A percentile compares a stretch with the other conserved stretches of the same genome.
These are phyloP conservation scores for Stenocarpella maydis DNA, from an alignment of 2,329 filamentous ascomycete species.

Conservation along the genomic window DNA sequence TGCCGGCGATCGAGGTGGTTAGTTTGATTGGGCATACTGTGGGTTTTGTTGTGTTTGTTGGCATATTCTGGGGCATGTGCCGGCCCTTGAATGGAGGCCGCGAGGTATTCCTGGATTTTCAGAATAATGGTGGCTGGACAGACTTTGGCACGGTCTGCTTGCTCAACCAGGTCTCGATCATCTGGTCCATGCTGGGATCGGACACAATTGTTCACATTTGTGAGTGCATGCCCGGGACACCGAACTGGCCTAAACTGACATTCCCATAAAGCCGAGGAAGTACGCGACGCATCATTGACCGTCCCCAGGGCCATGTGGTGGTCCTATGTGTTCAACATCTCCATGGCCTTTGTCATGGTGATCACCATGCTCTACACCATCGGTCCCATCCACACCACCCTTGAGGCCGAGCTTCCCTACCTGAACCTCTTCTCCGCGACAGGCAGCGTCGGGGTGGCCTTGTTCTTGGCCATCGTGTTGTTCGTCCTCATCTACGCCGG, in stretches of 20 bases:
- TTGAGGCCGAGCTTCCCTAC: conserved; percentile 32
- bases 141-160: conserved; percentile 28
- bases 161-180: conserved; percentile 30
- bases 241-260: background rate
- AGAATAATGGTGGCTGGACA: conserved; percentile 32
- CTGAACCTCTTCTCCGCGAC: conserved; percentile 32
- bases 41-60: conserved; percentile 29
- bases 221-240: background rate
- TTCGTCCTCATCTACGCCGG: conserved; percentile 30
- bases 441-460: conserved; percentile 8
- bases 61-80: conserved; percentile 29
- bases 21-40: conserved; percentile 30
- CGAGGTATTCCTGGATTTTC: conserved; percentile 30
- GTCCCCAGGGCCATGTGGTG: conserved; percentile 34
- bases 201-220: conserved; percentile 34
- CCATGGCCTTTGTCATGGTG: conserved; percentile 31
- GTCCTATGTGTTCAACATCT: conserved; percentile 28
- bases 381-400: conserved; percentile 23
- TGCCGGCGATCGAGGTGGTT: conserved; percentile 28
- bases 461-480: conserved; percentile 30
- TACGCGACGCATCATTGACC: conserved; percentile 24
- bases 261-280: conserved; percentile 21
- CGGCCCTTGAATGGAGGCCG: conserved; percentile 16
- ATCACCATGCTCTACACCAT: conserved; percentile 32
- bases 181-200: conserved; percentile 34